These are phyloP conservation scores for Sclerospora graminicola DNA, from an alignment of 352 stramenopile species.

Conservation along the genomic window DNA sequence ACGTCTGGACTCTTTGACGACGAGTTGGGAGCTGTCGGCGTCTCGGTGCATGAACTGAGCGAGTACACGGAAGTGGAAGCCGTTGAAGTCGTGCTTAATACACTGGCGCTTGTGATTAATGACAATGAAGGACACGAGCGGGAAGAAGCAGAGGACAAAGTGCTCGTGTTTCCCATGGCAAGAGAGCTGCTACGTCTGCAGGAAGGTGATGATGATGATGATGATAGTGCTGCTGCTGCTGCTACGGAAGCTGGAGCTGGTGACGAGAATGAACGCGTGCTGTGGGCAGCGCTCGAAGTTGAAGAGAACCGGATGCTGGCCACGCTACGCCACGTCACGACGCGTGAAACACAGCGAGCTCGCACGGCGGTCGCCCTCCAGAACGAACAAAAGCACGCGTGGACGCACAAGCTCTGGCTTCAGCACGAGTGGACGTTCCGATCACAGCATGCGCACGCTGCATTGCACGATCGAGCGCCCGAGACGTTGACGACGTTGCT, in stretches of 20 bases:
- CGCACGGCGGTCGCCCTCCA: conserved; percentile 10
- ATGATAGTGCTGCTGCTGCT: conserved; percentile 7
- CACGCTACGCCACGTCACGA: conserved; percentile 33
- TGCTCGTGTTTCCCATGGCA: conserved; percentile 55
- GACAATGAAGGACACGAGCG: conserved; percentile 61
- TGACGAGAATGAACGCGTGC: conserved; percentile 40
- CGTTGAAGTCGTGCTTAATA: conserved; percentile 43
- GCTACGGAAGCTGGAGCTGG: conserved; percentile 15
- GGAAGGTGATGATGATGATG: conserved; percentile 1
- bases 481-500: conserved; percentile 21
- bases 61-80: conserved; percentile 47
- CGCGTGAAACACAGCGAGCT: conserved; percentile 28
- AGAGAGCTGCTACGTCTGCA: conserved; percentile 33
- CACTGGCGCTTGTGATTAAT: conserved; percentile 50
- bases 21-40: conserved; percentile 35
- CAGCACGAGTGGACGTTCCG: conserved; percentile 61
- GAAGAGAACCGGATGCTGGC: conserved; percentile 75
- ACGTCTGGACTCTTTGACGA: conserved; percentile 69
- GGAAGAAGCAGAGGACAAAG: conserved; percentile 55
- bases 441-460: conserved; percentile 44
- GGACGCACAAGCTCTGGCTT: conserved; percentile 49
- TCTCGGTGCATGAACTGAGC: conserved; percentile 46
- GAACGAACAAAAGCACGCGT: conserved; percentile 22
- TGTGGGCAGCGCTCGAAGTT: conserved; percentile 71
- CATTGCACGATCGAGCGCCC: conserved; percentile 19